Conservation (phyloP, 1,139 yeast genomes). For the Suhomyces atakaporum region DNA sequence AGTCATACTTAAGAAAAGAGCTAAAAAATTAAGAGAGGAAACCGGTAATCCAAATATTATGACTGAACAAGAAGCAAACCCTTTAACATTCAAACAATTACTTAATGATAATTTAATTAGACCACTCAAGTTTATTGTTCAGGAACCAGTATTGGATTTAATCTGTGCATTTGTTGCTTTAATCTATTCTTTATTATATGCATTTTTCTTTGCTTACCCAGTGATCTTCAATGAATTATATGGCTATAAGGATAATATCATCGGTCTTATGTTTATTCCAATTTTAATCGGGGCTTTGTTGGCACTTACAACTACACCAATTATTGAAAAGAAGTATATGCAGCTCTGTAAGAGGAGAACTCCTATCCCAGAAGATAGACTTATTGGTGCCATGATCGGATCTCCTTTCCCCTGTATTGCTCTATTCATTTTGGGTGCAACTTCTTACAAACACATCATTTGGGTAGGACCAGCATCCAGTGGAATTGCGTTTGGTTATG, state of each 20-base stretch:
- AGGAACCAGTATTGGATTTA: constrained; percentile 83
- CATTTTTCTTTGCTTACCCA: constrained; percentile 90
- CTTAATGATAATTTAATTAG: constrained; percentile 67
- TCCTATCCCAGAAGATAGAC: constrained; percentile 85
- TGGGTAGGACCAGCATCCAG: constrained; percentile 97
- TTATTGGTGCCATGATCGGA: constrained; percentile 87
- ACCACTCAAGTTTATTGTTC: constrained; percentile 70
- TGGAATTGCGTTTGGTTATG: constrained; percentile 86
- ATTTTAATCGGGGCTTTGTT: constrained; percentile 80
- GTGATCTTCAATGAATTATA: constrained; percentile 68
- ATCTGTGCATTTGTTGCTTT: constrained; percentile 85
- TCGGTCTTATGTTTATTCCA: constrained; percentile 86
- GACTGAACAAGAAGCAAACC: constrained; percentile 90
- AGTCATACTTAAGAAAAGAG: constrained; percentile 73
- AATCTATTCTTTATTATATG: constrained; percentile 83
- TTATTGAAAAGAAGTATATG: constrained; percentile 63
- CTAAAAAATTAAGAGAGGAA: constrained; percentile 67
- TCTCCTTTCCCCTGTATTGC: constrained; percentile 89
- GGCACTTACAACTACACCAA: constrained; percentile 72
- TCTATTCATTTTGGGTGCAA: constrained; percentile 85
- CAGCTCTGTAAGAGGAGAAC: constrained; percentile 54
- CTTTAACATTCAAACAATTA: constrained; percentile 64
- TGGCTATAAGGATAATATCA: constrained; percentile 64
- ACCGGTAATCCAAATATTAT: constrained; percentile 80
- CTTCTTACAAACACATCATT: constrained; percentile 72